Conservation (phyloP, 352 stramenopile genomes). For the Phytopythium litorale region DNA sequence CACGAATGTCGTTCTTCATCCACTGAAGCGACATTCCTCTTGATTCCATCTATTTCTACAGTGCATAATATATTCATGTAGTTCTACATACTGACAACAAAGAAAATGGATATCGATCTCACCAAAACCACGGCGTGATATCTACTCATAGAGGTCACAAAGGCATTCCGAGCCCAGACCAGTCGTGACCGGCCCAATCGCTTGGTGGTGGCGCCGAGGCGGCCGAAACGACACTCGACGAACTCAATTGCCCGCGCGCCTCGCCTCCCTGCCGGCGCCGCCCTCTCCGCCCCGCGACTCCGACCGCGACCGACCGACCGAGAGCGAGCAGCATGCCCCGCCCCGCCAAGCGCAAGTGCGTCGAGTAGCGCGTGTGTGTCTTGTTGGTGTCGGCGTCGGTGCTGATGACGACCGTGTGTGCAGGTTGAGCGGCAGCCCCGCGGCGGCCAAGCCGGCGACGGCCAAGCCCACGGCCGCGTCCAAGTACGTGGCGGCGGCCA, state of each 20-base stretch:
- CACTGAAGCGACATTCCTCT: too few relatives aligned
- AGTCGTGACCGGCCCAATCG: slow-evolving; percentile 17
- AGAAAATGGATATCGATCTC: too few relatives aligned
- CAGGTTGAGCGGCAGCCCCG: slow-evolving; percentile 25
- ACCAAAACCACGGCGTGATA: too few relatives aligned
- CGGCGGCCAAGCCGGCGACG: slow-evolving; percentile 13
- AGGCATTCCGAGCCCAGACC: slow-evolving; percentile 14
- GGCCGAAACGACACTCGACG: slow-evolving; percentile 25
- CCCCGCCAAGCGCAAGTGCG: slow-evolving; percentile 52
- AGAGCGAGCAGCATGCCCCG: slow-evolving; percentile 29
- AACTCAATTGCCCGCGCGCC: slow-evolving; percentile 7
- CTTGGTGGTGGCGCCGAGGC: slow-evolving; percentile 21
- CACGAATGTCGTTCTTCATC: too few relatives aligned
- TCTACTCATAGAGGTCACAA: too few relatives aligned
- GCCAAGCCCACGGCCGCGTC: slow-evolving; percentile 23
- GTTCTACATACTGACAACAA: too few relatives aligned
- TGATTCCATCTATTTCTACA: background rate
- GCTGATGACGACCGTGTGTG: background rate
- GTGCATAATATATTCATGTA: too few relatives aligned
- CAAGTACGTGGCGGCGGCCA: slow-evolving; percentile 80
- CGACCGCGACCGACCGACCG: slow-evolving; percentile 1
- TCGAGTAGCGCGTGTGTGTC: background rate
- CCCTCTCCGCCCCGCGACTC: background rate
- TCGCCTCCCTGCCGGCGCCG: background rate
- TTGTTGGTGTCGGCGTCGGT: background rate